These are phyloP conservation scores for Chrysoporthe cubensis DNA, from an alignment of 2,329 filamentous ascomycete genomes.

Conservation along the genomic window DNA sequence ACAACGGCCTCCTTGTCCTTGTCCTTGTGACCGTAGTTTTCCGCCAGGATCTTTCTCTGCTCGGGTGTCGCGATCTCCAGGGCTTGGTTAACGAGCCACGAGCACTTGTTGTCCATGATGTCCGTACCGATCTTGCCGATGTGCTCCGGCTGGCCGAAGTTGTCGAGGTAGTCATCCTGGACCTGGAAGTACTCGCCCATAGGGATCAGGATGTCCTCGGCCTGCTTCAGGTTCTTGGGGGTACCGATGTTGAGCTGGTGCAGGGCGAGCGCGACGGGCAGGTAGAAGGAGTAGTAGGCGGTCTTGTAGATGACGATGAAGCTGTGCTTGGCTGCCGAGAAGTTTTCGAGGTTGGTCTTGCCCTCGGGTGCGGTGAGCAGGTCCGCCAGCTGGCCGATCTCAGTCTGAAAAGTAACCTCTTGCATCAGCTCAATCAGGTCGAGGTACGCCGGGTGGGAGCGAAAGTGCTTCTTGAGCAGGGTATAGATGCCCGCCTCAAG, in stretches of 20 bases:
- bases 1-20: slow-evolving; percentile 78
- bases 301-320: slow-evolving; percentile 99
- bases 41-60: slow-evolving; percentile 85
- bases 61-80: slow-evolving; percentile 78
- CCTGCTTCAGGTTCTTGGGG: slow-evolving; percentile 84
- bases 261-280: slow-evolving; percentile 89
- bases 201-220: slow-evolving; percentile 90
- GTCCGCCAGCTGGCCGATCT: slow-evolving; percentile 93
- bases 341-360: slow-evolving; percentile 89
- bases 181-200: slow-evolving; percentile 99
- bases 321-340: slow-evolving; percentile 90
- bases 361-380: slow-evolving; percentile 96
- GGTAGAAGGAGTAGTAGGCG: slow-evolving; percentile 98
- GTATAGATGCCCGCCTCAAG: slow-evolving; percentile 89
- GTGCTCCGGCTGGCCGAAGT: slow-evolving; percentile 88
- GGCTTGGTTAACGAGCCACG: slow-evolving; percentile 96
- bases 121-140: slow-evolving; percentile 99
- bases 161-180: slow-evolving; percentile 98
- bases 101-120: slow-evolving; percentile 99
- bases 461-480: slow-evolving; percentile 93
- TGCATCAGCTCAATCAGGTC: slow-evolving; percentile 97
- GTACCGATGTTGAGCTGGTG: slow-evolving; percentile 85
- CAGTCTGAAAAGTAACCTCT: slow-evolving; percentile 90
- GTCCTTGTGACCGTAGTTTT: slow-evolving; percentile 95
- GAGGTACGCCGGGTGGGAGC: slow-evolving; percentile 81